A percentile compares a stretch with the other conserved stretches of the same genome.
These are phyloP conservation scores for Microsporum ferrugineum DNA, from an alignment of 2,329 filamentous ascomycete species.

Conservation along the genomic window DNA sequence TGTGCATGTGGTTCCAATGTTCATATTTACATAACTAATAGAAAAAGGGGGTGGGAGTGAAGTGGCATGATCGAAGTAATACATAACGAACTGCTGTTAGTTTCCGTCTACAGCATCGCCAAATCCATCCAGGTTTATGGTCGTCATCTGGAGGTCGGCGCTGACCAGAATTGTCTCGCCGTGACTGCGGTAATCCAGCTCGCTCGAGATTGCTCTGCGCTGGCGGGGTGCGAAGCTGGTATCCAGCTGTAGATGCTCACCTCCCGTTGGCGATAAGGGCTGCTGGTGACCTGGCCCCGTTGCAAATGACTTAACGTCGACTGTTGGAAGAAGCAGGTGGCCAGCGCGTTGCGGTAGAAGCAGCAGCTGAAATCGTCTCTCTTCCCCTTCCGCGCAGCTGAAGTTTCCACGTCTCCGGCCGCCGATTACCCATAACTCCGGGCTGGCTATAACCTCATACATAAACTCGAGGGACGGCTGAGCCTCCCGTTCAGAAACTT, in stretches of 20 bases:
- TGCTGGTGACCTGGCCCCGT: constrained; percentile 14
- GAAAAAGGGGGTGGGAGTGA: not conserved
- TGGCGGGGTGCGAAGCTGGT: constrained; percentile 15
- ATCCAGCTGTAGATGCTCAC: not conserved
- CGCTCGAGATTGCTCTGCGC: constrained; percentile 45
- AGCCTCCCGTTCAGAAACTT: constrained; percentile 22
- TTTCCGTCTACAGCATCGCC: constrained; percentile 32
- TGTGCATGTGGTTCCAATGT: not conserved
- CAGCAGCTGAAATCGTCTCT: constrained; percentile 52
- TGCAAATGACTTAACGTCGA: constrained; percentile 62
- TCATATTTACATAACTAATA: not conserved
- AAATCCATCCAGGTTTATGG: constrained; percentile 58
- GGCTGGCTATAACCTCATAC: constrained; percentile 65
- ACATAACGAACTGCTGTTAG: constrained; percentile 21
- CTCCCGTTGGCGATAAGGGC: constrained; percentile 5
- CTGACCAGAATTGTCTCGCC: constrained; percentile 68
- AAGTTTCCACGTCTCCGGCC: constrained; percentile 73
- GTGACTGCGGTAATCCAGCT: constrained; percentile 69
- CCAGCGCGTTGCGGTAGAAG: constrained; percentile 72
- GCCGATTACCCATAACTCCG: constrained; percentile 74
- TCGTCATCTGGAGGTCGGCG: constrained; percentile 58
- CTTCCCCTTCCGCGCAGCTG: constrained; percentile 37
- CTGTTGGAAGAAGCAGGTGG: constrained; percentile 60
- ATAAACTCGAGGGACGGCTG: constrained; percentile 57
- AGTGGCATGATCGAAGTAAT: not conserved